phyloP scores from a whole-genome alignment of 768 basidiomycete genomes.

The Stropharia rugosoannulata region DNA sequence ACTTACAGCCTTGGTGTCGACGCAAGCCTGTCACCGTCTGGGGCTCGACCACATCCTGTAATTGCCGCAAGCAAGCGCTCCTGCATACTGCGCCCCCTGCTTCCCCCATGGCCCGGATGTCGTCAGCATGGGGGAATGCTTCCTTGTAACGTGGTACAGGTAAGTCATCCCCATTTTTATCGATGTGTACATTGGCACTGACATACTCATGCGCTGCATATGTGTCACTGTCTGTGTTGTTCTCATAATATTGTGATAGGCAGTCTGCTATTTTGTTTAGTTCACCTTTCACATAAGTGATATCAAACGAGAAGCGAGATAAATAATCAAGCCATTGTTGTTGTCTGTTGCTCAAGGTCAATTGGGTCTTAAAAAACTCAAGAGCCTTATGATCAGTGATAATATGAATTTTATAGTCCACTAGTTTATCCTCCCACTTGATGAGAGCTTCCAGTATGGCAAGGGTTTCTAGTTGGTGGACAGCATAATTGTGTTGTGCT shows the following conservation, averaged over 20 bases:
- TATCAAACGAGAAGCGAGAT: slow-evolving; percentile 12
- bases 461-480: slow-evolving; percentile 31
- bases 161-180: slow-evolving; percentile 19
- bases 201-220: slow-evolving; percentile 20
- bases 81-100: not conserved
- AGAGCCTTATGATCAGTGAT: slow-evolving; percentile 34
- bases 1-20: not conserved
- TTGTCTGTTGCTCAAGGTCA: slow-evolving; percentile 14
- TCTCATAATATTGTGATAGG: slow-evolving; percentile 23
- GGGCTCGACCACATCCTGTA: not conserved
- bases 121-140: slow-evolving; percentile 7
- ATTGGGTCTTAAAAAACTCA: slow-evolving; percentile 25
- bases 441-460: slow-evolving; percentile 36
- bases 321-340: slow-evolving; percentile 12
- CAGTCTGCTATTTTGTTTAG: slow-evolving; percentile 14
- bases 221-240: slow-evolving; percentile 13
- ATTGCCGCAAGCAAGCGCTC: not conserved
- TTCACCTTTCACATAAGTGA: slow-evolving; percentile 15
- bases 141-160: slow-evolving; percentile 13
- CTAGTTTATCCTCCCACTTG: slow-evolving; percentile 24
- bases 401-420: slow-evolving; percentile 26
- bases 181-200: slow-evolving; percentile 14
- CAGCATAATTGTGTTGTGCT: slow-evolving; percentile 24
- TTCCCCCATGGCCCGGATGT: not conserved
- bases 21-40: not conserved